Base-by-base conservation (phyloP, 148 eudicot species). In the Polygonum maritimum region DNA sequence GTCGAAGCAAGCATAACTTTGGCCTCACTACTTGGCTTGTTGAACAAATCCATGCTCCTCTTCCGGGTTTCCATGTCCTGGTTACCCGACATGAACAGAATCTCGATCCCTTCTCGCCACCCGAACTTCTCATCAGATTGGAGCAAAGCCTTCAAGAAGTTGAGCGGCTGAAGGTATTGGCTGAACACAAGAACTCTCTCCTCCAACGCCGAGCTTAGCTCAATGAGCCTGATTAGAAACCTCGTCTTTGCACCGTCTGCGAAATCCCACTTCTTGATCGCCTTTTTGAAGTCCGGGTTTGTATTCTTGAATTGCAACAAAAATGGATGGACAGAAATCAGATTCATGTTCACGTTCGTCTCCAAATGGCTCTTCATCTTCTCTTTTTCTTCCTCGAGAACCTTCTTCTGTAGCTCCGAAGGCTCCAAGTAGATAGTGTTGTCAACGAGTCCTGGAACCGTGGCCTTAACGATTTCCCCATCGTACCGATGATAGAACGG, bases 111-210 rank as follows among this genome's bases (percentile, higher is more conserved):
- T 60, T 79, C 87, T 0, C 40, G 67, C 97, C 98, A 92, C 4
- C 52, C 48, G 31, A 85, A 89, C 19, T 16, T 6, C 47, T 44
- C 14, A 1, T 35, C 33, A 0, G 74, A 49, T 38, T 80, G 52
- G 1, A 94, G 77, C 21, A 81, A 78, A 0, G 83, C 81, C 71
- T 47, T 81, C 3, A 90, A 74, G 38, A 84, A 78, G 10, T 78
- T 51, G 14, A 95, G 74, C 0, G 94, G 89, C 1, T 77, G 55
- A 31, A 89, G 44, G 57, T 45, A 92, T 76, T 90, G 96, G 82
- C 91, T 87, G n/a, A 94, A 92, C 33, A 94, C 83, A 67, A 92
- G 60, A 0, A 92, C 92, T 52, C 83, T 84, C 74, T 95, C 98
- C 18, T 91, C 85, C 11, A 73, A 13, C 0, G 80, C 79, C n/a